A percentile compares a stretch with the other conserved stretches of the same genome.
Conservation (phyloP, 345 rosid genomes). For the Pelargonium nanum region DNA sequence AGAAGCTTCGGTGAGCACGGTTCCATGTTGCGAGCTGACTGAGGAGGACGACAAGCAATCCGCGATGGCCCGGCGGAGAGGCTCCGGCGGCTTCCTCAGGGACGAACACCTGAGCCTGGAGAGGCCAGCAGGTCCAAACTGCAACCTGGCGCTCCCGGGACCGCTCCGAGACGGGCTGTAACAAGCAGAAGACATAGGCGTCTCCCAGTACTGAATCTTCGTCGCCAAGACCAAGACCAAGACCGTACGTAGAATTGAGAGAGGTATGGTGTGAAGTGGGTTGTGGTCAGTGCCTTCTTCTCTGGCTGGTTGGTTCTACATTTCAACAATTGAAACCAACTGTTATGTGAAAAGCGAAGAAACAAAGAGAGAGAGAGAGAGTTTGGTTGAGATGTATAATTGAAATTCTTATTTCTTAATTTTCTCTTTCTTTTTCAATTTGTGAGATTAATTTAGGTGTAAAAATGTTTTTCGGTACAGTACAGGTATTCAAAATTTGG, state of each 20-base stretch:
- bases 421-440: constrained; percentile 5
- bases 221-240: not conserved
- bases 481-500: too few relatives aligned
- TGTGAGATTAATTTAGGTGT: constrained; percentile 4
- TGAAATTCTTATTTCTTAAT: not conserved
- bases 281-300: not conserved
- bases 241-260: not conserved
- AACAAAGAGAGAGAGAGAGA: constrained; percentile 4
- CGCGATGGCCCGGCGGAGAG: constrained; percentile 81
- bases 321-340: constrained; percentile 13
- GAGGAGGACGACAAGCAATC: constrained; percentile 68
- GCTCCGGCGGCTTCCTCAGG: constrained; percentile 86
- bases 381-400: constrained; percentile 1
- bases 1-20: constrained; percentile 64
- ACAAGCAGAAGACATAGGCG: constrained; percentile 31
- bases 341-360: not conserved
- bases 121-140: constrained; percentile 23
- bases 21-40: constrained; percentile 35
- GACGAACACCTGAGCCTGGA: constrained; percentile 86
- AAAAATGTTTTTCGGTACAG: too few relatives aligned
- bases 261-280: not conserved
- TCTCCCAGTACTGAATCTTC: not conserved
- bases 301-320: constrained; percentile 14
- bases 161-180: constrained; percentile 56
- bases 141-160: constrained; percentile 58